phyloP scores from a whole-genome alignment of 192 early-diverging fungal species.

The Linnemannia zychae region DNA sequence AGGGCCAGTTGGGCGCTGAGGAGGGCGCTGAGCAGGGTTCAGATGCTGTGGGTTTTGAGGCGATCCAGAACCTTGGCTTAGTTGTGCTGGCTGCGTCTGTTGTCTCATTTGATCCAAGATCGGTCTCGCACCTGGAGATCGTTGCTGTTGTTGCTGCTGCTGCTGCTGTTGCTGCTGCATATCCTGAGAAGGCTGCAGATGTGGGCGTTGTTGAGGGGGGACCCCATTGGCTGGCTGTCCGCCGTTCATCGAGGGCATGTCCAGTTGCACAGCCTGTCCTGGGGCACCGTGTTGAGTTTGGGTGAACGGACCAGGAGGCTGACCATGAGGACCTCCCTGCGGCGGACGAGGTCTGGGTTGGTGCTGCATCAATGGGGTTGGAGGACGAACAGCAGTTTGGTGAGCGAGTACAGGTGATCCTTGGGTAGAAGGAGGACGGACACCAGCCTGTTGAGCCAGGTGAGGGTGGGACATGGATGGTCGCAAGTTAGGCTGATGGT shows the following conservation, averaged over 20 bases:
- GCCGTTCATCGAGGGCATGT: neutral
- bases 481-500: conserved; percentile 17
- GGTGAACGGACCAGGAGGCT: conserved; percentile 1
- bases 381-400: conserved; percentile 28
- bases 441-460: conserved; percentile 26
- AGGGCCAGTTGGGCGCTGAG: conserved; percentile 33
- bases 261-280: conserved; percentile 2
- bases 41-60: conserved; percentile 13
- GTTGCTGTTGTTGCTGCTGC: conserved; percentile 21
- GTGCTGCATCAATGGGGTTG: conserved; percentile 22
- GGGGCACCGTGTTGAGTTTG: neutral
- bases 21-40: conserved; percentile 31
- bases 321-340: conserved; percentile 26
- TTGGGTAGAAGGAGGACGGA: conserved; percentile 20
- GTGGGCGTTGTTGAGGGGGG: conserved; percentile 4
- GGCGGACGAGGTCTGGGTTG: conserved; percentile 42
- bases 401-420: conserved; percentile 32
- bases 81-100: conserved; percentile 14
- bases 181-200: neutral
- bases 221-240: conserved; percentile 1
- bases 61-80: neutral
- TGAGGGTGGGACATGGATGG: conserved; percentile 37
- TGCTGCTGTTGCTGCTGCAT: conserved; percentile 21
- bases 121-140: conserved; percentile 34
- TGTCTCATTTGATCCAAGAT: conserved; percentile 52